Evolutionary conservation across 805 yeast species (phyloP), one percentile per base, ranked within the genome.

Genomic region (Ogataea allantospora): DNA sequence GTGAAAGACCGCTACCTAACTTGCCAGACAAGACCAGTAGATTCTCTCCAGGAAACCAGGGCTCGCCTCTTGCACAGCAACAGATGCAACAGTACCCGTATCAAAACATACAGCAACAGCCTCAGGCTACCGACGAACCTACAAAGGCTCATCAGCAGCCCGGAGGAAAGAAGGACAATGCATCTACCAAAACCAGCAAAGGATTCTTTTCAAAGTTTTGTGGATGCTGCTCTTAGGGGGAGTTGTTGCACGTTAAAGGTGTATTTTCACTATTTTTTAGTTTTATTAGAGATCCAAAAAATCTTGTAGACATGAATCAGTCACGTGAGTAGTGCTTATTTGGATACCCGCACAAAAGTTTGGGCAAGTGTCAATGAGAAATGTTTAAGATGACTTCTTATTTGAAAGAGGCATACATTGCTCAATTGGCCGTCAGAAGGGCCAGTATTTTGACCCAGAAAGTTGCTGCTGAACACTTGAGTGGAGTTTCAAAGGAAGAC

Each of bases 371-470:
- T 29, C 13, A 14, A 33, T 33, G 30, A 13, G n/a, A 14, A 8
- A 13, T 33, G n/a, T 33, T 25, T 3, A 36, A 27, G 20, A 31
- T 38, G 26, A 37, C 33, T 25, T 44, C 66, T 10, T 85, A 77
- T 58, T 70, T 71, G 28, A 75, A 66, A 55, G 99, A 91, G 63
- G 72, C 83, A 16, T 66, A 72, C 39, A 75, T 91, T 30, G 99
- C 98, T 14, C 80, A 89, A 30, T 67, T 85, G 53, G 98, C 98
- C 0, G 96, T 93, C 15, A 85, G 80, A 52, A 74, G 93, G 55
- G 98, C 99, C 1, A 77, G 95, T 2, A 54, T 75, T 13, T 68
- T 91, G 40, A 88, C 96, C 15, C 75, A 76, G 53, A 68, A 69
- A 53, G 76, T 77, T 43, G 79, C 77, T 60, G 82, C 64, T 19